Evolutionary conservation across 2,329 filamentous ascomycete genomes (phyloP).

Genomic region (Pseudogymnoascus sp.): DNA sequence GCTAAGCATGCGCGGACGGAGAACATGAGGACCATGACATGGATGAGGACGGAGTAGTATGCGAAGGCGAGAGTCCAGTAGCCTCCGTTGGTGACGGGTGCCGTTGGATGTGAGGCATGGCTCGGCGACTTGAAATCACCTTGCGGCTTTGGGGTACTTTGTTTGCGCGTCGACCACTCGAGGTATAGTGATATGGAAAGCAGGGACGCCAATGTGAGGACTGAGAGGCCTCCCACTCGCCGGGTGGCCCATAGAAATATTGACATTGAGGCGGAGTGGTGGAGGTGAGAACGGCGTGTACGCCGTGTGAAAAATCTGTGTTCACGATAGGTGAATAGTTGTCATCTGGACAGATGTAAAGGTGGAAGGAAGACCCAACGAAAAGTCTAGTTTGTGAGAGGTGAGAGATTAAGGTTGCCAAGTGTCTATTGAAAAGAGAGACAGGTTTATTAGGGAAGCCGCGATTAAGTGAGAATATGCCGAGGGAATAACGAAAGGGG

Average conservation of each 20-base stretch:
- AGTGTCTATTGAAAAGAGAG: background rate
- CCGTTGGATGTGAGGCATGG: background rate
- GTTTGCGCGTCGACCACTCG: background rate
- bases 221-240: slow-evolving; percentile 3
- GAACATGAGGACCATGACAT: slow-evolving; percentile 54
- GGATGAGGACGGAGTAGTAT: slow-evolving; percentile 57
- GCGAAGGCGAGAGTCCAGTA: slow-evolving; percentile 38
- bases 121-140: background rate
- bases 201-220: background rate
- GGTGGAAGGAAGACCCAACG: background rate
- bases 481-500: background rate
- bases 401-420: background rate
- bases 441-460: background rate
- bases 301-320: background rate
- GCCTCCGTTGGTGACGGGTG: background rate
- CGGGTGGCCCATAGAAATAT: slow-evolving; percentile 7
- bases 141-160: background rate
- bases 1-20: slow-evolving; percentile 54
- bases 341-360: background rate
- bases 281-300: background rate
- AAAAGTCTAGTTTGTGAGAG: background rate
- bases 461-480: background rate
- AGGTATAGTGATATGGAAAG: background rate
- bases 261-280: slow-evolving; percentile 1
- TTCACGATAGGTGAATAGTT: background rate